Percentiles rank a stretch among this genome's conserved stretches.
Evolutionary conservation across 1,284 basidiomycete genomes (phyloP).

Genomic region (Apiotrichum siamense): DNA sequence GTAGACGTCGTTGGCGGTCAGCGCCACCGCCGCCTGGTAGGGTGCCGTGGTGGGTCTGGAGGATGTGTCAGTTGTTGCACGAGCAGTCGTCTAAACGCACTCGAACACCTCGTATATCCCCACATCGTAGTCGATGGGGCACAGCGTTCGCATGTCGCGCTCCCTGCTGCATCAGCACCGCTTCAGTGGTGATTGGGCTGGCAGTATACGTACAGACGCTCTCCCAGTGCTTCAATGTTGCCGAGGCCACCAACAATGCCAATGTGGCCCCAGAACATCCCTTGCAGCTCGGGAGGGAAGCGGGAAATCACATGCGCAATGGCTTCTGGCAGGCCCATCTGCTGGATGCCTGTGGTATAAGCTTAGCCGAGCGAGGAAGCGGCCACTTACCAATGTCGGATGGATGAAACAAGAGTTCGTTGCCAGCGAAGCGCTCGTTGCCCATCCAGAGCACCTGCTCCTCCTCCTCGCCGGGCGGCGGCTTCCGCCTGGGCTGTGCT

Average conservation of each 20-base stretch:
- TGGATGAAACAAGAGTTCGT: slow-evolving; percentile 82
- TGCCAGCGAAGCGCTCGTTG: slow-evolving; percentile 82
- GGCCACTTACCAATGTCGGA: slow-evolving; percentile 68
- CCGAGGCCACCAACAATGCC: slow-evolving; percentile 79
- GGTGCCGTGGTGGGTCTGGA: slow-evolving; percentile 66
- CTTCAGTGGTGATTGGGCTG: background rate
- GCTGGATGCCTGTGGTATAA: slow-evolving; percentile 58
- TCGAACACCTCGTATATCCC: slow-evolving; percentile 63
- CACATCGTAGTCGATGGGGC: slow-evolving; percentile 69
- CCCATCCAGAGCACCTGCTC: slow-evolving; percentile 80
- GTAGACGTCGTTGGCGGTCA: slow-evolving; percentile 54
- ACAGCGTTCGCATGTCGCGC: slow-evolving; percentile 65
- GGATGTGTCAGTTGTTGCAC: background rate
- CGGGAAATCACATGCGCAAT: slow-evolving; percentile 67
- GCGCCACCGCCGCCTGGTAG: slow-evolving; percentile 60
- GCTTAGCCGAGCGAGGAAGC: background rate
- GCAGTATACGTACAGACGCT: slow-evolving; percentile 57
- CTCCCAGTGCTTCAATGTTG: slow-evolving; percentile 65
- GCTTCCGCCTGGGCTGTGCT: background rate
- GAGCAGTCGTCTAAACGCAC: slow-evolving; percentile 52
- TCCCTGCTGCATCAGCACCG: slow-evolving; percentile 43
- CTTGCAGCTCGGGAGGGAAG: slow-evolving; percentile 70
- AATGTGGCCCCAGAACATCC: slow-evolving; percentile 91
- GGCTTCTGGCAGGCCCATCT: slow-evolving; percentile 68
- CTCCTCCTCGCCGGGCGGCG: slow-evolving; percentile 44